Base-by-base conservation (phyloP, 176 grass and related monocot genomes). In the Aegilops bicornis region DNA sequence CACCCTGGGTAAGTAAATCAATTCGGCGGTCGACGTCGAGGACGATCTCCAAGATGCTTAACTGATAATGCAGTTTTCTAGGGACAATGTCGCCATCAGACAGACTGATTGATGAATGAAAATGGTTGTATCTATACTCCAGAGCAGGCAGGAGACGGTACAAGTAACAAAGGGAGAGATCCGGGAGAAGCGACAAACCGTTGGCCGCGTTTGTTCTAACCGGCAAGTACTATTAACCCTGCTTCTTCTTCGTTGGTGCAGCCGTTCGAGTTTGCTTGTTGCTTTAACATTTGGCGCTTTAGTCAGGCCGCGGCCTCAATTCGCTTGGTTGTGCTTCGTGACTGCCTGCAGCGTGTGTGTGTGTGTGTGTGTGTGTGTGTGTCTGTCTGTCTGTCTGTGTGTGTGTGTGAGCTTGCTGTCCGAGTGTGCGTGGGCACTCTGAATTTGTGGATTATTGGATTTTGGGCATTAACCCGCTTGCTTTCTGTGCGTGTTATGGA, bases 151-250 rank as follows among this genome's bases (percentile, higher is more conserved):
- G 24, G 27, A 43, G 82, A 82, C 91, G 85, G 82, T 87, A 90
- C 77, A 90, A 87, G 58, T 83, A 79, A 82, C 91, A 88, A 88
- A 88, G 3, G 47, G 82, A 62, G 83, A 86, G 82, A 83, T 88
- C 91, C 91, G 60, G 35, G 66, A 48, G 45, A 90, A 88, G 85
- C 62, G 73, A 93, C 91, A 88, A 93, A 79, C 11, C 11, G 82
- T 73, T 75, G 88, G 66, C 85, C 45, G 4, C 75, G 50, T 40
- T 83, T 29, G 78, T 89, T 37, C 54, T 76, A 76, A 69, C 69
- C 63, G 47, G 62, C 67, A 3, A 22, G 27, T 54, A 54, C 0
- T 50, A 14, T 47, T 50, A 50, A 50, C 5, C 16, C 16, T 43
- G 16, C 79, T 19, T 11, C 16, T 79, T 85, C 62, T 79, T 85